Percentiles rank a stretch among this genome's conserved stretches.
These are phyloP conservation scores for Coemansia sp. DNA, from an alignment of 192 early-diverging fungal species.

Conservation along the genomic window DNA sequence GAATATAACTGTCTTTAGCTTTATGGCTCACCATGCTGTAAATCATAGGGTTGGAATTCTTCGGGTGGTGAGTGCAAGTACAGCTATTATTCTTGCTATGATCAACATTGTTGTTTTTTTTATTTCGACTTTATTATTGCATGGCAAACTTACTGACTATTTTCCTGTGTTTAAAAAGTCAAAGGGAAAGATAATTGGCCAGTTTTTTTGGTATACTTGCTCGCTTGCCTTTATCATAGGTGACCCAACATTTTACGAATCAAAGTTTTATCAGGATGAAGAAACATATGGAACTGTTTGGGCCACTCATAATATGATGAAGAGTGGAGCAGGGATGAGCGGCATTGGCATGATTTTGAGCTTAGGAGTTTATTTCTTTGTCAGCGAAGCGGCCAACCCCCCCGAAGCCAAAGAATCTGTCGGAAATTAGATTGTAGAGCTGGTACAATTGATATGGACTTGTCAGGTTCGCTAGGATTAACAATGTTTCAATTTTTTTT, in stretches of 20 bases:
- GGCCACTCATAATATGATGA: neutral
- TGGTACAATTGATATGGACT: too few relatives aligned
- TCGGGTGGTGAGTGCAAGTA: neutral
- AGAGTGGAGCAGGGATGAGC: neutral
- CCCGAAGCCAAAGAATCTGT: too few relatives aligned
- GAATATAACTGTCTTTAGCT: neutral
- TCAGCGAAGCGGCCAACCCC: too few relatives aligned
- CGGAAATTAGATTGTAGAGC: too few relatives aligned
- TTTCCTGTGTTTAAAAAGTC: neutral
- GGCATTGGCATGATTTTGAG: too few relatives aligned
- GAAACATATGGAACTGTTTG: too few relatives aligned
- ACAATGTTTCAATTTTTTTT: too few relatives aligned
- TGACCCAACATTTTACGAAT: neutral
- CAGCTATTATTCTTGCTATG: neutral
- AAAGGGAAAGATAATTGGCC: neutral
- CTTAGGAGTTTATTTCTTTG: too few relatives aligned
- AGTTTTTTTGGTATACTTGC: neutral
- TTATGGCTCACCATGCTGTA: neutral
- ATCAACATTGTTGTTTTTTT: neutral
- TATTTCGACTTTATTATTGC: too few relatives aligned
- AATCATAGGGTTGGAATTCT: neutral
- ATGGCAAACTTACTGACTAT: too few relatives aligned
- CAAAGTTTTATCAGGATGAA: neutral
- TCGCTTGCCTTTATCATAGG: neutral
- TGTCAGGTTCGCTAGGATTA: too few relatives aligned